These are phyloP conservation scores for Lachnellula arida DNA, from an alignment of 2,329 filamentous ascomycete genomes.

Conservation along the genomic window DNA sequence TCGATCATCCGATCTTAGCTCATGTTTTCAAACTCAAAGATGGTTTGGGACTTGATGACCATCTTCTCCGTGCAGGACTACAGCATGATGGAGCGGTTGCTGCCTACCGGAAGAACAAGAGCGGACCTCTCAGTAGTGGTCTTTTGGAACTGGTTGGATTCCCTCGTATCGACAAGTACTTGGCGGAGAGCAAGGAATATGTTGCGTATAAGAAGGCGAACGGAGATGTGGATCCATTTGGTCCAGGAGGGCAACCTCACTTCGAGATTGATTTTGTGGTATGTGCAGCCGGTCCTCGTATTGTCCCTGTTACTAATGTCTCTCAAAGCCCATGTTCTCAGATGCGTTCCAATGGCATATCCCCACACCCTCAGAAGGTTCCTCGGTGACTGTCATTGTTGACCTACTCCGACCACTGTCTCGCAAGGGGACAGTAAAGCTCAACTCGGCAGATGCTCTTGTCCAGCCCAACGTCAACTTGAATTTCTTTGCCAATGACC, in stretches of 20 bases:
- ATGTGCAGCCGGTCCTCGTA: background rate
- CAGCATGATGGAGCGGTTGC: constrained; percentile 36
- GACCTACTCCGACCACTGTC: constrained; percentile 46
- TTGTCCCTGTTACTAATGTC: background rate
- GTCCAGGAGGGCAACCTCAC: constrained; percentile 52
- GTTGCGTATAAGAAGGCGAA: constrained; percentile 38
- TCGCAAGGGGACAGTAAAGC: constrained; percentile 36
- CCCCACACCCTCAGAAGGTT: constrained; percentile 39
- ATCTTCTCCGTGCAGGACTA: constrained; percentile 34
- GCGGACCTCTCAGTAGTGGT: constrained; percentile 38
- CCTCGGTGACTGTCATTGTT: constrained; percentile 53
- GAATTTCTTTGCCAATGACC: constrained; percentile 36
- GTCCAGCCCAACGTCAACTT: constrained; percentile 44
- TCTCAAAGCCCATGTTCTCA: constrained; percentile 44
- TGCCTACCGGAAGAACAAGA: constrained; percentile 37
- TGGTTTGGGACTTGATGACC: constrained; percentile 35
- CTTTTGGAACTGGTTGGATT: constrained; percentile 50
- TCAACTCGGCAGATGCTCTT: constrained; percentile 47
- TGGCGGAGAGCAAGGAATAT: constrained; percentile 47
- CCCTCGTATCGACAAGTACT: constrained; percentile 50
- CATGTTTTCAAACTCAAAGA: constrained; percentile 40
- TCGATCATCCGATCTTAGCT: constrained; percentile 38
- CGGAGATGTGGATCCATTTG: constrained; percentile 46
- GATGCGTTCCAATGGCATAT: constrained; percentile 46
- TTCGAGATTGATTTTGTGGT: constrained; percentile 58